phyloP scores from a whole-genome alignment of 2,329 filamentous ascomycete species.

The Xylogone sp. region DNA sequence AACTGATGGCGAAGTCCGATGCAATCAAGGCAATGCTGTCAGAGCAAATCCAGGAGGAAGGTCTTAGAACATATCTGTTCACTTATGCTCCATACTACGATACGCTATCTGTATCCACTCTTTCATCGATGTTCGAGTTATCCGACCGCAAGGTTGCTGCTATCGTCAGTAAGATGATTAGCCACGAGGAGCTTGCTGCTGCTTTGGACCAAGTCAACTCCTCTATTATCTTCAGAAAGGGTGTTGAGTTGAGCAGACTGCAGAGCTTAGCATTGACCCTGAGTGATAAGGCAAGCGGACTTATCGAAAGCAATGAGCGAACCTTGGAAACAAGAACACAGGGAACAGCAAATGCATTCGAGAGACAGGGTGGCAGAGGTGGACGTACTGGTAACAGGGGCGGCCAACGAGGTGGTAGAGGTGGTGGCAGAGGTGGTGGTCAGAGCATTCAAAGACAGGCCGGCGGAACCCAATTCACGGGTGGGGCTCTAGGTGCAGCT shows the following conservation, averaged over 20 bases:
- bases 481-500: constrained; percentile 70
- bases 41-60: constrained; percentile 97
- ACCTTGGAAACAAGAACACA: constrained; percentile 96
- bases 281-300: constrained; percentile 90
- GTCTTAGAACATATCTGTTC: constrained; percentile 96
- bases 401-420: constrained; percentile 57
- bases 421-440: constrained; percentile 56
- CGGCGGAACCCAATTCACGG: constrained; percentile 76
- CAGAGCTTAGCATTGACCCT: constrained; percentile 93
- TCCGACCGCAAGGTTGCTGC: constrained; percentile 87
- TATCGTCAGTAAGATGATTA: constrained; percentile 98
- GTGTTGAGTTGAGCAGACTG: constrained; percentile 92
- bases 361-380: constrained; percentile 80
- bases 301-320: constrained; percentile 97
- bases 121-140: constrained; percentile 94
- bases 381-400: constrained; percentile 64
- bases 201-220: constrained; percentile 97
- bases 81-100: constrained; percentile 99
- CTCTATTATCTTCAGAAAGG: constrained; percentile 98
- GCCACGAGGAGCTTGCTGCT: constrained; percentile 93
- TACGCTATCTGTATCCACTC: constrained; percentile 80
- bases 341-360: constrained; percentile 91
- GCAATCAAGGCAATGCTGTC: constrained; percentile 97
- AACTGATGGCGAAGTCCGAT: constrained; percentile 87
- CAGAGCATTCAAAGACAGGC: constrained; percentile 62